Evolutionary conservation across 306 rosid species (phyloP).

Genomic region (Prunus mira): DNA sequence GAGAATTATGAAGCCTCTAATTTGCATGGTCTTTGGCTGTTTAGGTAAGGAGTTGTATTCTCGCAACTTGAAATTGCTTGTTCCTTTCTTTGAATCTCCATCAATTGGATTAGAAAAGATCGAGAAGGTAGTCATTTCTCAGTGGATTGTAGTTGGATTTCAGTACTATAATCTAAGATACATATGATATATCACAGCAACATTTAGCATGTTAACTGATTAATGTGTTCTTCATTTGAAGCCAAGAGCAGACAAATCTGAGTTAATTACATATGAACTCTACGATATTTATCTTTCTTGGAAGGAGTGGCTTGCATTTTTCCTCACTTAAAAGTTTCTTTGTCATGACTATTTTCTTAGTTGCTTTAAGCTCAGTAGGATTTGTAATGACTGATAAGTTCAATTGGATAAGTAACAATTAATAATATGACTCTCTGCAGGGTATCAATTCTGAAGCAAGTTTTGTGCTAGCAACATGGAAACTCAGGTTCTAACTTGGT

Average conservation of each 20-base stretch:
- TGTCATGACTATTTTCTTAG: neutral
- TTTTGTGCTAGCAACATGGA: conserved; percentile 72
- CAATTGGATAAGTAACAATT: neutral
- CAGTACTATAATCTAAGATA: conserved; percentile 1
- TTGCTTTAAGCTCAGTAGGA: neutral
- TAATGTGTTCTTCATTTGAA: neutral
- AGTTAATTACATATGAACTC: neutral
- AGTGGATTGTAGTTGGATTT: conserved; percentile 22
- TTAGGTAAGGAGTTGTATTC: conserved; percentile 83
- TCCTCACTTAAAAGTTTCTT: neutral
- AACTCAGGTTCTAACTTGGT: conserved; percentile 58
- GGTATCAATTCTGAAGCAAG: conserved; percentile 42
- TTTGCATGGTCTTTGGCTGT: conserved; percentile 26
- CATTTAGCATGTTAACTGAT: neutral
- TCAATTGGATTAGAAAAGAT: conserved; percentile 66
- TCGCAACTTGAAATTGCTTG: conserved; percentile 92
- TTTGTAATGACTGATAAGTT: neutral
- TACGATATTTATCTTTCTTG: neutral
- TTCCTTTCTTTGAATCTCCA: conserved; percentile 79
- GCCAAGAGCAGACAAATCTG: neutral
- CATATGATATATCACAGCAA: neutral
- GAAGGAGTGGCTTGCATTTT: neutral
- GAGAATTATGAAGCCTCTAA: conserved; percentile 4
- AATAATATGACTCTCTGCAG: conserved; percentile 38
- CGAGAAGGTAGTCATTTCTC: conserved; percentile 52